Percentiles rank a stretch among this genome's conserved stretches.
Evolutionary conservation across 495 filamentous ascomycete species (phyloP).

Genomic region (Talaromyces wortmannii): DNA sequence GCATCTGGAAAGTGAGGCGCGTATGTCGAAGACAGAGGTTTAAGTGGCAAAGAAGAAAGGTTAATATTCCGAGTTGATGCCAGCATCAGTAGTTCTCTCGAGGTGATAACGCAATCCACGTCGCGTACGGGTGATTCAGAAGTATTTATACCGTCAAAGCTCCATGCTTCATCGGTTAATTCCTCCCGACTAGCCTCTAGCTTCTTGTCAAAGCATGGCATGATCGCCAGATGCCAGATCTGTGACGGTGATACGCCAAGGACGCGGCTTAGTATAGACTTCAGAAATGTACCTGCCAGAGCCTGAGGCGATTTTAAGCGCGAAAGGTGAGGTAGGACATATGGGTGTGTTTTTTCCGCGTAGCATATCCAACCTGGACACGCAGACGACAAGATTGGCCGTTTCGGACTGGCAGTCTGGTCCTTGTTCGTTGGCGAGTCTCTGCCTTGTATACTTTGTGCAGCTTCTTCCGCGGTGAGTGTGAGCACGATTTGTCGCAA

Average conservation of each 20-base stretch:
- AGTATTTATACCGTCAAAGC: constrained; percentile 2
- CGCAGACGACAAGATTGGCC: constrained; percentile 79
- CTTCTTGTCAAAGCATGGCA: constrained; percentile 99
- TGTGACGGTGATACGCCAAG: constrained; percentile 66
- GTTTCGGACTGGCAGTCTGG: constrained; percentile 36
- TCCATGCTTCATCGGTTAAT: constrained; percentile 77
- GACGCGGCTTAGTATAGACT: constrained; percentile 67
- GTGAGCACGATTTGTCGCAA: constrained; percentile 71
- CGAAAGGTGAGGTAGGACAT: constrained; percentile 86
- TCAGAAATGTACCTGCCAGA: constrained; percentile 79
- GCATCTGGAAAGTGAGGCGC: constrained; percentile 59
- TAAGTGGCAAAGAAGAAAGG: constrained; percentile 60
- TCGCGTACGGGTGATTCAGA: constrained; percentile 61
- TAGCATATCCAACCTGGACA: constrained; percentile 99
- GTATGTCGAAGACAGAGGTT: constrained; percentile 30
- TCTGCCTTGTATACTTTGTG: constrained; percentile 26
- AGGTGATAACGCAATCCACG: constrained; percentile 96
- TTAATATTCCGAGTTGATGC: constrained; percentile 69
- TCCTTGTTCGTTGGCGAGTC: constrained; percentile 9
- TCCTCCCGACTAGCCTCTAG: constrained; percentile 91
- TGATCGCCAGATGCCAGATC: constrained; percentile 90
- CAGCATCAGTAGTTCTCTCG: constrained; percentile 83
- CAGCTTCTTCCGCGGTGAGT: constrained; percentile 73
- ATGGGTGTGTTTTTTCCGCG: constrained; percentile 92
- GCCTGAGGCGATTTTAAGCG: constrained; percentile 91